Evolutionary conservation across 768 basidiomycete species (phyloP), one percentile per base, ranked within the genome.

Genomic region (Kwoniella botswanensis): DNA sequence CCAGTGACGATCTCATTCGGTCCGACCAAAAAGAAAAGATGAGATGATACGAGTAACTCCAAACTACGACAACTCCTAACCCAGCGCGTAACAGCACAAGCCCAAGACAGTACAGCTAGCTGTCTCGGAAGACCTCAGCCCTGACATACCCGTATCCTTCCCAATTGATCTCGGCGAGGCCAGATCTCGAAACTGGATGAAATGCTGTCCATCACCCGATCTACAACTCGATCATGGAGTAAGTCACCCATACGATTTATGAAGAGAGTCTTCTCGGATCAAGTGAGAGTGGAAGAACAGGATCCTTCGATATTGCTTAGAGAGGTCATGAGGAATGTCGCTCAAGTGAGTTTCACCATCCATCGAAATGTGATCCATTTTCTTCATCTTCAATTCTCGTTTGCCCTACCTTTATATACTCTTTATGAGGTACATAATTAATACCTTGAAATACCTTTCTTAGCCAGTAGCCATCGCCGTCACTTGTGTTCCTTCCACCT

Each of bases 381-480:
- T 35, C 35, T 4, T 35, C 35, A 35, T 35, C 35, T 35, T 4
- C 7, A 35, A 35, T 35, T 35, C 35, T 35, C 35, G 7, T 35
- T 35, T 35, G 35, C 35, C 3, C 35, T 35, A 35, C 35, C 35
- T 35, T 4, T 6, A 9, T 35, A 35, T 35, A 35, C 35, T 6
- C 35, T 35, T 35, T 35, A 35, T 35, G 35, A 35, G 35, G 35
- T 35, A 35, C 35, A 35, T 35, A 35, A 9, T 35, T 35, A 35
- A 35, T 35, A 35, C 35, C 35, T 35, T 9, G 4, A 35, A 4
- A 35, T 35, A 35, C 35, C 35, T 35, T 35, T 35, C 35, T 35
- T 92, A 97, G 82, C 90, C 93, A 9, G 94, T 96, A 44, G 91
- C 92, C 2, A 89, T 96, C 66, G 88, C 94, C 73, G 93, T 93